phyloP scores from a whole-genome alignment of 2,329 filamentous ascomycete species.

The Trichophyton verrucosum region DNA sequence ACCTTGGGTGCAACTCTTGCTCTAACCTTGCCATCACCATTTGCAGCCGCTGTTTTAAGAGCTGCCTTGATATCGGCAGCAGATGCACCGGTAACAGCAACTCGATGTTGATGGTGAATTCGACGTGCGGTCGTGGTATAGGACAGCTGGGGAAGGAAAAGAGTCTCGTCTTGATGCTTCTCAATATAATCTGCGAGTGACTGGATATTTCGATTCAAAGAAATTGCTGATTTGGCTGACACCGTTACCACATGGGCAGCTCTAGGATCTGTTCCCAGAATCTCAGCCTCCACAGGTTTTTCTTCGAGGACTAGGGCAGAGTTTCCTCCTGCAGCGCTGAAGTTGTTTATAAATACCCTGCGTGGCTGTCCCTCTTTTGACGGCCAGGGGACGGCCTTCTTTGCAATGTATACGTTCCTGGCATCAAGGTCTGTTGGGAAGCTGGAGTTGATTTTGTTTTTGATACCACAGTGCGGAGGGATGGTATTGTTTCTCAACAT shows the following conservation, averaged over 20 bases:
- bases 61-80: not conserved
- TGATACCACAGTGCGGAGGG: constrained; percentile 16
- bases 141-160: constrained; percentile 41
- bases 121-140: constrained; percentile 54
- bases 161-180: constrained; percentile 25
- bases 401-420: constrained; percentile 9
- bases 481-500: constrained; percentile 18
- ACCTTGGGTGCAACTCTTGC: not conserved
- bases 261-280: constrained; percentile 27
- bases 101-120: constrained; percentile 21
- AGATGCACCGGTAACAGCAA: not conserved
- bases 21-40: not conserved
- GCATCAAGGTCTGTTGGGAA: constrained; percentile 5
- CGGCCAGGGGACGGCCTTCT: constrained; percentile 11
- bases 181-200: constrained; percentile 40
- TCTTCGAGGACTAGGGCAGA: not conserved
- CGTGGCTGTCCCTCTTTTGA: constrained; percentile 13
- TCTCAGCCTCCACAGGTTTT: not conserved
- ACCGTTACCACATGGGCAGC: constrained; percentile 42
- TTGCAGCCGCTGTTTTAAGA: not conserved
- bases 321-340: not conserved
- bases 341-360: not conserved
- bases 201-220: constrained; percentile 30
- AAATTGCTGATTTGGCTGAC: constrained; percentile 28
- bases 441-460: not conserved